Conservation (phyloP, 176 grass and related monocot species). For the Eleusine indica region DNA sequence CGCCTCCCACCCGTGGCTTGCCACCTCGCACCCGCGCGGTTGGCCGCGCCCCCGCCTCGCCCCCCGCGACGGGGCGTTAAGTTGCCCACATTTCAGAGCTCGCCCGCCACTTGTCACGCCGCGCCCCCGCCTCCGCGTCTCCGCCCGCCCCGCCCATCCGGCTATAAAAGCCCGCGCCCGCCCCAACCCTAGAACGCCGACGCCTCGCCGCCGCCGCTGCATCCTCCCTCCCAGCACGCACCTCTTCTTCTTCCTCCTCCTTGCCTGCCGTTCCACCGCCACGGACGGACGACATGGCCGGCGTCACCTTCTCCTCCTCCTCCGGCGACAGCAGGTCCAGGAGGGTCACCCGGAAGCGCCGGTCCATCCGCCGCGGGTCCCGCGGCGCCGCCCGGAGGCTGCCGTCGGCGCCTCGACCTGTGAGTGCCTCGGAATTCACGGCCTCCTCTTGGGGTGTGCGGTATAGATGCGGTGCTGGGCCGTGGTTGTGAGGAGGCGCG, state of each 20-base stretch:
- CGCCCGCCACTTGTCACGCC: conserved; percentile 53
- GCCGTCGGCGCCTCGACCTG: conserved; percentile 32
- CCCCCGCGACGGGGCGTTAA: conserved; percentile 27
- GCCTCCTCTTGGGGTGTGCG: conserved; percentile 17
- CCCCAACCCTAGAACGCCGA: conserved; percentile 57
- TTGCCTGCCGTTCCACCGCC: not conserved
- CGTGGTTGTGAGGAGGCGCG: conserved; percentile 15
- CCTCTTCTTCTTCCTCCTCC: not conserved
- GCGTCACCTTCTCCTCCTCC: conserved; percentile 35
- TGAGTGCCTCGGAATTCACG: conserved; percentile 73
- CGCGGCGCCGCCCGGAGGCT: conserved; percentile 32
- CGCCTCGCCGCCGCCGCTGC: conserved; percentile 17
- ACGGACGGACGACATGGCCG: conserved; percentile 43
- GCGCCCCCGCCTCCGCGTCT: conserved; percentile 48
- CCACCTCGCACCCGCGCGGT: conserved; percentile 58
- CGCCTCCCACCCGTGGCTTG: conserved; percentile 54
- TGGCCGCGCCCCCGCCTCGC: conserved; percentile 46
- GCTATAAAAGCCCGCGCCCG: conserved; percentile 52
- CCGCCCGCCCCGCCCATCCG: conserved; percentile 34
- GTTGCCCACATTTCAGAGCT: conserved; percentile 44
- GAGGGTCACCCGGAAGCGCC: conserved; percentile 45
- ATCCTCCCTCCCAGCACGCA: not conserved
- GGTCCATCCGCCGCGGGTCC: conserved; percentile 37
- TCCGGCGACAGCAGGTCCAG: conserved; percentile 14
- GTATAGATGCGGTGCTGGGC: conserved; percentile 45